Base-by-base conservation (phyloP, 306 rosid genomes). In the Crotalaria pallida region DNA sequence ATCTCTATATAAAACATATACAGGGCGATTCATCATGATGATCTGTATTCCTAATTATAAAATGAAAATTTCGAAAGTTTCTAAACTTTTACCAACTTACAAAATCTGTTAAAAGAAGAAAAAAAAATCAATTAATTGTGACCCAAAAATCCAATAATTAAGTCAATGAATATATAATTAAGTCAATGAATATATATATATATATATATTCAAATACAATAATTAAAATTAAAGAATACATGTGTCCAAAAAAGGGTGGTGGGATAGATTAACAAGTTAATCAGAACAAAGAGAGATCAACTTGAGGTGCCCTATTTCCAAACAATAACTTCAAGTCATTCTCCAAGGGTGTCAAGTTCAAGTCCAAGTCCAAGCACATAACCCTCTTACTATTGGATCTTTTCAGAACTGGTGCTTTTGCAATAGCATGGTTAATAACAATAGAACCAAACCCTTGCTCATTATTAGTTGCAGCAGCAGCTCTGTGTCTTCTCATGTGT, bases 321-420 rank as follows among this genome's bases (percentile, higher is more conserved):
- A 92, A 92, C 41, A 92, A 43, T 2, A 89, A 23, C 83, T 83
- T 88, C 81, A 92, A 72, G 48, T 92, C 98, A 69, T 92, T 92
- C 80, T 92, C 92, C 74, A 92, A 67, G 0, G 96, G 98, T 3
- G 96, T 89, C 65, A 92, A 75, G 45, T 92, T 89, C 63, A 92
- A 82, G 57, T 92, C 96, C 63, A 92, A 82, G 57, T 92, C 96
- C 88, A 92, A 31, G 49, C 77, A 70, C 77, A 79, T 65, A 7
- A 82, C 58, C 65, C 88, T 84, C 73, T 58, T 79, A 34, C 90
- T 87, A 59, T 65, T 78, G 0, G 90, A 88, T 61, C 96, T 81
- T 59, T 62, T 86, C 23, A 88, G 23, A 69, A 84, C 85, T 0
- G 95, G 92, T 3, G 65, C 47, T 53, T 71, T 76, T 0, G 40